phyloP scores from a whole-genome alignment of 495 filamentous ascomycete species.

The Acidomyces sp. region DNA sequence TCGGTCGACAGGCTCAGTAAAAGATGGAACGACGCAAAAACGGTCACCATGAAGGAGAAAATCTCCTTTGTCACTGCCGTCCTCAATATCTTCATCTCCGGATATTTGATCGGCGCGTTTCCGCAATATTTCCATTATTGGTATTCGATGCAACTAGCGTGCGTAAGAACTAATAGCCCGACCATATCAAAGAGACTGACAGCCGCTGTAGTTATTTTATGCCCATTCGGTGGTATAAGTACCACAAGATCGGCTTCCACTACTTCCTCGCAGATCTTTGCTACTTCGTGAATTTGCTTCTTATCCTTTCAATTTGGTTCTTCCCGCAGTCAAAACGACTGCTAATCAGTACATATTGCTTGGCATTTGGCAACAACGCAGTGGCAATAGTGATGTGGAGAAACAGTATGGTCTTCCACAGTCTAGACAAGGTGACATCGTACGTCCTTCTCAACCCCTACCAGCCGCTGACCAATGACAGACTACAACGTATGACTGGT shows the following conservation, averaged over 20 bases:
- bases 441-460: conserved; percentile 25
- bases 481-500: conserved; percentile 1
- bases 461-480: not conserved
- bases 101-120: conserved; percentile 76
- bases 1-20: conserved; percentile 76
- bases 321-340: conserved; percentile 84
- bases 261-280: conserved; percentile 96
- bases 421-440: conserved; percentile 88
- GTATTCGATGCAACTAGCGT: conserved; percentile 50
- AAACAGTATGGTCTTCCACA: conserved; percentile 95
- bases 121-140: conserved; percentile 82
- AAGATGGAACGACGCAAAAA: conserved; percentile 78
- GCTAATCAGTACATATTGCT: conserved; percentile 84
- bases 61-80: conserved; percentile 90
- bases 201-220: conserved; percentile 58
- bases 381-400: conserved; percentile 99
- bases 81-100: conserved; percentile 91
- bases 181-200: too few species aligned
- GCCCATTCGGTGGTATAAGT: conserved; percentile 85
- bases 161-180: too few species aligned
- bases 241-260: conserved; percentile 81
- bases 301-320: conserved; percentile 72
- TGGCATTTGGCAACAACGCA: conserved; percentile 92
- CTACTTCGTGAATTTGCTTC: conserved; percentile 91
- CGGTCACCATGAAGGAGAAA: conserved; percentile 84